Conservation (phyloP, 2,329 filamentous ascomycete species). For the Colletotrichum lindemuthianum region DNA sequence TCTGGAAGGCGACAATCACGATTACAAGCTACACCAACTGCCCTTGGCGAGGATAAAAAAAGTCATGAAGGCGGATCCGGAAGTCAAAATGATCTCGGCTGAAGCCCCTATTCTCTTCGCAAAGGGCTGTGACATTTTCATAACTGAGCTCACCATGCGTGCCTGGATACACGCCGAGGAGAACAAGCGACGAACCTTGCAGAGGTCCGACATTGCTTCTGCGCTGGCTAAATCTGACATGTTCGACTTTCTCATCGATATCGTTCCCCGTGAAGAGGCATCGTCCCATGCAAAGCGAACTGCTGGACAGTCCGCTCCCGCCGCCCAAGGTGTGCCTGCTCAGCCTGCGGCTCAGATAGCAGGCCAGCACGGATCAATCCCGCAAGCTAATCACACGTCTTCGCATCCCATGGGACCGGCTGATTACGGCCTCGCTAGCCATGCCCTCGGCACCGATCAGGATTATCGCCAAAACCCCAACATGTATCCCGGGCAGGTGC, state of each 20-base stretch:
- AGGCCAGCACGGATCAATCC: conserved; percentile 60
- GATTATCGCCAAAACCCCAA: conserved; percentile 82
- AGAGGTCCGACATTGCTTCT: conserved; percentile 95
- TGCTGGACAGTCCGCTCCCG: conserved; percentile 58
- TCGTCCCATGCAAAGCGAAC: conserved; percentile 84
- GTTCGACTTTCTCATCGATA: conserved; percentile 99
- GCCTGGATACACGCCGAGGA: conserved; percentile 99
- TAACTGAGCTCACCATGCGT: conserved; percentile 98
- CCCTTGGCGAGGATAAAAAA: conserved; percentile 99
- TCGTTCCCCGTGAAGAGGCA: conserved; percentile 95
- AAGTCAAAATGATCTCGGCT: conserved; percentile 99
- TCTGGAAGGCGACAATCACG: conserved; percentile 92
- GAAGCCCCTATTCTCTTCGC: conserved; percentile 98
- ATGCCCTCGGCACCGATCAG: conserved; percentile 73
- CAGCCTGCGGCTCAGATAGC: conserved; percentile 59
- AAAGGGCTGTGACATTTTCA: conserved; percentile 99
- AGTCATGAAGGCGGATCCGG: conserved; percentile 99
- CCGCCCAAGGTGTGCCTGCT: conserved; percentile 47
- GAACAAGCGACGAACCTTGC: conserved; percentile 95
- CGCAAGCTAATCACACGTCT: conserved; percentile 63
- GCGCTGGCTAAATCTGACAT: conserved; percentile 98
- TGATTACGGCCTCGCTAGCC: conserved; percentile 71
- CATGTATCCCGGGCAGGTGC: conserved; percentile 86
- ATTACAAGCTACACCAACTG: conserved; percentile 98
- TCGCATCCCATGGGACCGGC: conserved; percentile 67